A percentile compares a stretch with the other conserved stretches of the same genome.
phyloP scores from a whole-genome alignment of 140 eudicot genomes.

The Stevia rebaudiana region DNA sequence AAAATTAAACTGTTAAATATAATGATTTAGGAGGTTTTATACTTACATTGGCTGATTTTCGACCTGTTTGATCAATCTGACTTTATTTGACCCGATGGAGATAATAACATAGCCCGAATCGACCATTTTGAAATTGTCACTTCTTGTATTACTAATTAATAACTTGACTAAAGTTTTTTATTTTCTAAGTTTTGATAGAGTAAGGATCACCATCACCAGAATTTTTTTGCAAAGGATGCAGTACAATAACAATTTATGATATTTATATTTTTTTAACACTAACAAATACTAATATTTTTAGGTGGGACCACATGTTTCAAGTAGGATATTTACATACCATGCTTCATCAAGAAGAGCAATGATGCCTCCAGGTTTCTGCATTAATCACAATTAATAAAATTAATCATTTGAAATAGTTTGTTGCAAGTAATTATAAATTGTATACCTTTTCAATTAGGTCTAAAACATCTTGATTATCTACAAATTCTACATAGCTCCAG shows the following conservation, averaged over 20 bases:
- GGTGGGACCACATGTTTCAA: slow-evolving; percentile 1
- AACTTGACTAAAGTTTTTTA: neutral
- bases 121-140: neutral
- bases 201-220: neutral
- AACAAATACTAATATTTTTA: neutral
- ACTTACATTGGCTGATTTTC: neutral
- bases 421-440: neutral
- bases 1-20: neutral
- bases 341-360: slow-evolving; percentile 97
- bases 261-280: neutral
- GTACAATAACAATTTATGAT: neutral
- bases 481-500: slow-evolving; percentile 95
- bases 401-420: neutral
- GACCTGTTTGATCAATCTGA: neutral
- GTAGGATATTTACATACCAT: slow-evolving; percentile 49
- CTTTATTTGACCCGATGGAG: neutral
- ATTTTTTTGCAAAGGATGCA: neutral
- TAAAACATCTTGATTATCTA: slow-evolving; percentile 92
- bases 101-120: neutral
- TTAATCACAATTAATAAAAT: neutral
- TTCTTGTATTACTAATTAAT: neutral
- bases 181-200: neutral
- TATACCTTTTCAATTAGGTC: slow-evolving; percentile 87
- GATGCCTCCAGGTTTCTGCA: slow-evolving; percentile 96
- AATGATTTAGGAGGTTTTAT: neutral